These are phyloP conservation scores for Microsporum audouinii DNA, from an alignment of 2,329 filamentous ascomycete species.

Conservation along the genomic window DNA sequence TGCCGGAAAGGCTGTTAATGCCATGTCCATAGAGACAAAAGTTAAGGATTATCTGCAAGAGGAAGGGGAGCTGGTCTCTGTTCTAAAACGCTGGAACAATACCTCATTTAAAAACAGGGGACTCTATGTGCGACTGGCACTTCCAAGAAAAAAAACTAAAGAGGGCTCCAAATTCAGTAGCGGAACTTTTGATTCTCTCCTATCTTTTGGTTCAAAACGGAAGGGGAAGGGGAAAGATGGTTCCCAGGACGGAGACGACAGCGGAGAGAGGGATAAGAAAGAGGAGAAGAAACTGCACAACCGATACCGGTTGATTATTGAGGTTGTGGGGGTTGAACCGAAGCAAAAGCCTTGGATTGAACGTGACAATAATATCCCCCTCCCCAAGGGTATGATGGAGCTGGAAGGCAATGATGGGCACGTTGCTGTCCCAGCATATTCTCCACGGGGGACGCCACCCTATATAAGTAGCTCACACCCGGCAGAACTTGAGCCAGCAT, in stretches of 20 bases:
- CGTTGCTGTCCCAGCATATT: background rate
- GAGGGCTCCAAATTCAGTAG: background rate
- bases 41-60: slow-evolving; percentile 7
- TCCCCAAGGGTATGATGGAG: background rate
- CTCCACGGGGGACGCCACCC: background rate
- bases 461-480: background rate
- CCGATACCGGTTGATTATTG: slow-evolving; percentile 9
- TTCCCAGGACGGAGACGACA: background rate
- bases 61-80: slow-evolving; percentile 9
- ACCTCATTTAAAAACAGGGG: slow-evolving; percentile 9
- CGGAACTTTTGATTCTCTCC: background rate
- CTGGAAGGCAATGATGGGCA: background rate
- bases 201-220: slow-evolving; percentile 1
- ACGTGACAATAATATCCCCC: background rate
- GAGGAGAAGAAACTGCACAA: slow-evolving; percentile 8
- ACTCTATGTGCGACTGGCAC: slow-evolving; percentile 6
- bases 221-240: background rate
- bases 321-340: slow-evolving; percentile 3
- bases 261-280: background rate
- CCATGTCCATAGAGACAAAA: slow-evolving; percentile 9
- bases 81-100: slow-evolving; percentile 9
- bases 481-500: slow-evolving; percentile 4
- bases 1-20: slow-evolving; percentile 11
- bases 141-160: background rate
- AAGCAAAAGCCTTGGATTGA: background rate